Evolutionary conservation across 805 yeast genomes (phyloP), one percentile per base, ranked within the genome.

Genomic region (Hanseniaspora taiwanica): DNA sequence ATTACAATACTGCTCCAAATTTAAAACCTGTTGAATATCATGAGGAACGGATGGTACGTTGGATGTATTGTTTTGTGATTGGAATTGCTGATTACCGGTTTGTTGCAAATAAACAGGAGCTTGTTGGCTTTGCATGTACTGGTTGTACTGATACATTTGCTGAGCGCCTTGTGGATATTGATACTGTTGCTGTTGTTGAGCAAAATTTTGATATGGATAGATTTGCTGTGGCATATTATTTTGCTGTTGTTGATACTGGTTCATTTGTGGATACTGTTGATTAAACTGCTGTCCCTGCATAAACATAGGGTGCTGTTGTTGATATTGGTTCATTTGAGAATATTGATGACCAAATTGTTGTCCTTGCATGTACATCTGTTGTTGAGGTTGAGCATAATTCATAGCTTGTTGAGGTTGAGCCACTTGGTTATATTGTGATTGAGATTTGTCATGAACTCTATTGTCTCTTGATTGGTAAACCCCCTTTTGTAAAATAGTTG

Each of bases 161-260:
- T n/a, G n/a, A n/a, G n/a, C n/a, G n/a, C n/a, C n/a, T n/a, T 14
- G 49, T 41, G 14, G 49, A 38, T 44, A 49, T 2, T 43, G 43
- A 9, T 43, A 35, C n/a, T 14, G 42, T 37, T 35, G 45, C 38
- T 40, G 48, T 9, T n/a, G n/a, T n/a, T n/a, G n/a, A n/a, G n/a
- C n/a, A n/a, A n/a, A 44, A 44, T 27, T 35, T 27, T 21, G 14
- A 7, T 35, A 25, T 3, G 21, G 27, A 13, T 3, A 13, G 13
- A 14, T 19, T 35, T 21, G 29, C 20, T 21, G 37, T 23, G 40
- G 52, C 39, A 45, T 49, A 18, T 47, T 55, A 21, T 47, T 52
- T 27, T 38, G 47, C 33, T 38, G 47, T 18, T 42, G 48, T 13
- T 41, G 46, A 27, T 39, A 50, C 21, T 40, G 44, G 31, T 42